A percentile compares a stretch with the other conserved stretches of the same genome.
Conservation (phyloP, 2,329 filamentous ascomycete species). For the Monosporascus sp. region DNA sequence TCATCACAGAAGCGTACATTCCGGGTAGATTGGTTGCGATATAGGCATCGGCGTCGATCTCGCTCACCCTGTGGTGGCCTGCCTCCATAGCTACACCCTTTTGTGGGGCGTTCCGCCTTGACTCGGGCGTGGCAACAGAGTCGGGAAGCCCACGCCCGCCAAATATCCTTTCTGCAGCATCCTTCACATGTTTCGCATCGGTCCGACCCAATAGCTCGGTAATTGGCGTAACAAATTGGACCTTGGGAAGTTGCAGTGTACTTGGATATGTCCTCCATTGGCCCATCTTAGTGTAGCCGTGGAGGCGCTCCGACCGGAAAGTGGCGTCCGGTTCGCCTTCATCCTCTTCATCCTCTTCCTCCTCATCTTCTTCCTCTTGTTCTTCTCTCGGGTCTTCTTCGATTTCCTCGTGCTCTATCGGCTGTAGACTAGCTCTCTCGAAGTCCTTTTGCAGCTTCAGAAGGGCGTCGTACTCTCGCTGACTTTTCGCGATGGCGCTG, state of each 20-base stretch:
- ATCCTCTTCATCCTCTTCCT: conserved; percentile 33
- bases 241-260: conserved; percentile 69
- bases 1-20: conserved; percentile 62
- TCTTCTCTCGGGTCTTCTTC: conserved; percentile 26
- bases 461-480: conserved; percentile 50
- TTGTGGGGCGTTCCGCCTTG: conserved; percentile 53
- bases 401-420: conserved; percentile 25
- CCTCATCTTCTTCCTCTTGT: conserved; percentile 26
- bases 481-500: conserved; percentile 44
- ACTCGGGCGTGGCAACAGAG: conserved; percentile 64
- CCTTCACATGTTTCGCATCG: conserved; percentile 67
- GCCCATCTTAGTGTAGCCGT: conserved; percentile 69
- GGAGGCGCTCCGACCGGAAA: conserved; percentile 49
- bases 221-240: conserved; percentile 65
- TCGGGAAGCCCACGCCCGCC: conserved; percentile 72
- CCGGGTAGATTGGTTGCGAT: conserved; percentile 65
- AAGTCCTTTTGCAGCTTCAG: conserved; percentile 54
- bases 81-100: conserved; percentile 60
- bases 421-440: conserved; percentile 34
- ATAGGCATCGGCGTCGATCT: conserved; percentile 71
- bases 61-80: conserved; percentile 60
- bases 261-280: conserved; percentile 67
- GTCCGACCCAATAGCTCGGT: conserved; percentile 60
- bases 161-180: conserved; percentile 67
- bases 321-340: conserved; percentile 25